A percentile compares a stretch with the other conserved stretches of the same genome.
These are phyloP conservation scores for Pecoramyces ruminantium DNA, from an alignment of 192 early-diverging fungal species.

Conservation along the genomic window DNA sequence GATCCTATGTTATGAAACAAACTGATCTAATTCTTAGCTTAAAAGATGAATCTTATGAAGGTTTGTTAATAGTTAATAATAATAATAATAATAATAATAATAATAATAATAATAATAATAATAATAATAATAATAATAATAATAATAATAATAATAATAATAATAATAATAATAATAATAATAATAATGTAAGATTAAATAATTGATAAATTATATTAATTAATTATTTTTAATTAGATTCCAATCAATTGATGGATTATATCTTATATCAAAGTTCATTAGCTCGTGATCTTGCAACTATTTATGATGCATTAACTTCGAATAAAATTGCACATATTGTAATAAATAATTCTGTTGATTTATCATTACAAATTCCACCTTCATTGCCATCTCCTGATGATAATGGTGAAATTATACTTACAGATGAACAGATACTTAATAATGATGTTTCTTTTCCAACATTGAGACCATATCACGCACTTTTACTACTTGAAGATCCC, in stretches of 20 bases:
- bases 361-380: constrained; percentile 48
- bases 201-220: not conserved
- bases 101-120: too few relatives aligned
- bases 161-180: constrained; percentile 9
- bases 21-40: constrained; percentile 53
- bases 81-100: constrained; percentile 1
- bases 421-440: not conserved
- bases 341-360: constrained; percentile 57
- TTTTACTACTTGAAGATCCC: constrained; percentile 68
- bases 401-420: constrained; percentile 4
- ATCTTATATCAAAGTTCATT: constrained; percentile 39
- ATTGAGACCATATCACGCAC: constrained; percentile 71
- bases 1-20: constrained; percentile 57
- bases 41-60: constrained; percentile 37
- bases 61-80: constrained; percentile 5
- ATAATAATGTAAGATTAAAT: too few relatives aligned
- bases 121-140: constrained; percentile 9
- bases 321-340: constrained; percentile 38
- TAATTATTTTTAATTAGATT: constrained; percentile 4
- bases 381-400: constrained; percentile 10
- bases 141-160: constrained; percentile 2
- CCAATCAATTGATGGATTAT: constrained; percentile 18
- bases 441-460: constrained; percentile 45
- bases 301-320: constrained; percentile 30
- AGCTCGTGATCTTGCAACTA: constrained; percentile 37